Base-by-base conservation (phyloP, 495 filamentous ascomycete genomes). In the Tetracladium setigerum region DNA sequence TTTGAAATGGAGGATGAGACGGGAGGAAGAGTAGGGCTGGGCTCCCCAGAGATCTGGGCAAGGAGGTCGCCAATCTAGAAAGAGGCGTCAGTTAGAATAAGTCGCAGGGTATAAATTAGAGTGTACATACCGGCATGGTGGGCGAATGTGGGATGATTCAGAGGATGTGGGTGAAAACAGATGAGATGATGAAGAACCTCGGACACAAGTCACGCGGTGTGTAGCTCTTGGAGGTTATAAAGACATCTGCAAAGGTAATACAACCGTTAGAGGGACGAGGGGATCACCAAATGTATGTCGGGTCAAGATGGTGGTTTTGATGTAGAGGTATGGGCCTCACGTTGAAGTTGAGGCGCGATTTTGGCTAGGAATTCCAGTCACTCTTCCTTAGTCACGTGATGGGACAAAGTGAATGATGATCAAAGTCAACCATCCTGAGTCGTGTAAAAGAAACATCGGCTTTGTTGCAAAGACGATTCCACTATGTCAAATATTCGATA, bases 41-140 rank as follows among this genome's bases (percentile, higher is more conserved):
- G 52, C 54, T 68, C 73, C 46, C 75, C 75, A 31, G 63, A 69
- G 49, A 79, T 79, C 54, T 71, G 68, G 44, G 74, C 75, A 32
- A 79, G 67, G 30, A 79, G 63, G 37, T 79, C 75, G 24, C 63
- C 55, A 52, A 79, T 77, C 73, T 61, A 30, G 9, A 34, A 2
- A 27, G 40, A 40, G 10, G 16, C 6, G n/a, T 47, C 33, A 54
- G 36, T 46, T 3, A 27, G 3, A 27, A 41, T 22, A 32, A 18
- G 11, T 32, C 32, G 14, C 12, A 39, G 9, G 11, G 6, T 34
- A 17, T 19, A 24, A 19, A 10, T n/a, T 15, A 14, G 17, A n/a
- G 31, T 47, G 16, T 11, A 31, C 52, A 36, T 55, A 59, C 56
- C 41, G 56, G 52, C 56, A 59, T 59, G 12, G 12, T 55, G 31